Percentiles rank a stretch among this genome's conserved stretches.
Conservation (phyloP, 2,329 filamentous ascomycete genomes). For the Aspergillus spinulosporus region DNA sequence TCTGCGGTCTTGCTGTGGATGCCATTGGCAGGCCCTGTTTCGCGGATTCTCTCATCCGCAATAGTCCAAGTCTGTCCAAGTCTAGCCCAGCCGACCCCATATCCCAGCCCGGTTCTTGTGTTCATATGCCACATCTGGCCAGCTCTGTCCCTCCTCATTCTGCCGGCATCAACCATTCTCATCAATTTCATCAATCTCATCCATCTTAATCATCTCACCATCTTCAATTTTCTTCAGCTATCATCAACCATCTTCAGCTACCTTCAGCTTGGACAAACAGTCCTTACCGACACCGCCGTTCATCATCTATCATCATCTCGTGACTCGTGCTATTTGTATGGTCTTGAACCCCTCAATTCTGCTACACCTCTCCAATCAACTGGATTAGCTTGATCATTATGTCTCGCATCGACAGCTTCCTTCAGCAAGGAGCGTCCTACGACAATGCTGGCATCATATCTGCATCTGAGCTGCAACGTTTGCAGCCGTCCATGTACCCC, state of each 20-base stretch:
- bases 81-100: background rate
- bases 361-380: background rate
- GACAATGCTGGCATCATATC: background rate
- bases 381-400: background rate
- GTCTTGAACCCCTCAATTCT: background rate
- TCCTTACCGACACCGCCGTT: background rate
- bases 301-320: background rate
- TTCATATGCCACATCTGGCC: background rate
- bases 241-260: no score
- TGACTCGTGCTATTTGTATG: background rate
- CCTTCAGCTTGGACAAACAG: background rate
- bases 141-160: background rate
- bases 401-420: slow-evolving; percentile 32
- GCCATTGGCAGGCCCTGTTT: background rate
- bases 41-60: background rate
- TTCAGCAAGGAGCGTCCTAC: slow-evolving; percentile 14
- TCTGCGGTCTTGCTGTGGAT: background rate
- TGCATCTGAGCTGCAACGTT: slow-evolving; percentile 3
- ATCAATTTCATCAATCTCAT: background rate
- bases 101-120: background rate
- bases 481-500: background rate
- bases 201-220: background rate
- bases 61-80: background rate
- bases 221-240: background rate
- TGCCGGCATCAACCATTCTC: background rate